Evolutionary conservation across 208 protist genomes (phyloP), one percentile per base, ranked within the genome.

Genomic region (Leishmania arabica): DNA sequence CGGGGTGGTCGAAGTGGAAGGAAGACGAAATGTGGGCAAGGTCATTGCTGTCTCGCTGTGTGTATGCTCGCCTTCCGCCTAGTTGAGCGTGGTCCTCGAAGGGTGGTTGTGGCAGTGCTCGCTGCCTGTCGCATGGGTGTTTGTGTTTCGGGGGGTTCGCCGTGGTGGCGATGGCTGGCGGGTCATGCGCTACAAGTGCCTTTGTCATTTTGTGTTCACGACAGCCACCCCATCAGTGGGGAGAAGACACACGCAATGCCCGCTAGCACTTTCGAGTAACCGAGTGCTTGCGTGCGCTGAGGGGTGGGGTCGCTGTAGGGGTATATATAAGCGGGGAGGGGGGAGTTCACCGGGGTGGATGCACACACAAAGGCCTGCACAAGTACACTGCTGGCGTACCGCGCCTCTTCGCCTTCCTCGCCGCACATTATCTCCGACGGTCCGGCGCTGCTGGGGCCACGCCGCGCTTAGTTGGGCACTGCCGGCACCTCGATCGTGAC

Each of bases 401-500:
- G 3, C 8, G 31, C 7, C 24, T 62, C 24, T 62, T 15, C 7
- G 13, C 24, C 24, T 31, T 15, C 56, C 17, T 24, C 60, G 27
- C 11, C n/a, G 11, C n/a, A 9, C 11, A 2, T 37, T 34, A 34
- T 65, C 13, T 37, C n/a, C 3, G n/a, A 37, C n/a, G 60, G n/a
- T 13, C n/a, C n/a, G 13, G 60, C 19, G 66, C 66, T 71, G 66
- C 37, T 40, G 21, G 17, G 45, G 8, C 45, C 21, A 53, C 24
- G 27, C 9, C 13, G 27, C 27, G 45, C n/a, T 54, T 74, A 74
- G 45, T n/a, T 74, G 27, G 69, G 51, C 45, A 27, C 6, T 17
- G 45, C 45, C 21, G 75, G 75, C 37, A 88, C 84, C 53, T 91
- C 89, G 56, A 95, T 88, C 45, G 79, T 79, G 77, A 65, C 74